phyloP scores from a whole-genome alignment of 164 flowering plant species.

The Annona squamosa region DNA sequence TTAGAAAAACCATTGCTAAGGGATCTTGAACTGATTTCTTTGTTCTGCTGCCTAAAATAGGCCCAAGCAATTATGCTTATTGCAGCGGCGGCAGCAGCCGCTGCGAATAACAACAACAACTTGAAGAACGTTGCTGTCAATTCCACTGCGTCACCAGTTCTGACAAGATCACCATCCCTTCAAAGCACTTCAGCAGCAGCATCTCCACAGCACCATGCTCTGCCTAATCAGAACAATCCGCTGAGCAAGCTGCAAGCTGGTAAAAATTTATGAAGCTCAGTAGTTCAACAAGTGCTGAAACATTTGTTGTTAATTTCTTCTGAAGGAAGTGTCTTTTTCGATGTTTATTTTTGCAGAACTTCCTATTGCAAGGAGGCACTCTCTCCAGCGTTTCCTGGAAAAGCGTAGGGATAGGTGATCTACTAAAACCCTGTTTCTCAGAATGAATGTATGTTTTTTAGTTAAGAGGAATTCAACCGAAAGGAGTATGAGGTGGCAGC shows the following conservation, averaged over 20 bases:
- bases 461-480: no score
- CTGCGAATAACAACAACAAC: conserved; percentile 20
- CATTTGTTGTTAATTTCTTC: neutral
- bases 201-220: conserved; percentile 22
- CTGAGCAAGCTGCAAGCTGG: conserved; percentile 41
- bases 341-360: conserved; percentile 24
- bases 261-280: conserved; percentile 5
- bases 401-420: conserved; percentile 47
- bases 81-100: conserved; percentile 43
- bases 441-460: no score
- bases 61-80: conserved; percentile 40
- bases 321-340: neutral
- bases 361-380: conserved; percentile 50
- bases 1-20: neutral
- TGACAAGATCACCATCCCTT: conserved; percentile 37
- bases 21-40: conserved; percentile 3
- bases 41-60: conserved; percentile 10
- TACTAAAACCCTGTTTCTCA: neutral
- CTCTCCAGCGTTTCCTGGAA: conserved; percentile 52
- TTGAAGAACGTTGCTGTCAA: conserved; percentile 3
- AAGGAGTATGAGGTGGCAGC: no score
- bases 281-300: neutral
- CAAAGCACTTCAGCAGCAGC: conserved; percentile 33
- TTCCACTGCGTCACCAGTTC: conserved; percentile 23
- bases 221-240: conserved; percentile 18